A percentile compares a stretch with the other conserved stretches of the same genome.
These are phyloP conservation scores for Gynostemma pentaphyllum DNA, from an alignment of 306 rosid genomes.

Conservation along the genomic window DNA sequence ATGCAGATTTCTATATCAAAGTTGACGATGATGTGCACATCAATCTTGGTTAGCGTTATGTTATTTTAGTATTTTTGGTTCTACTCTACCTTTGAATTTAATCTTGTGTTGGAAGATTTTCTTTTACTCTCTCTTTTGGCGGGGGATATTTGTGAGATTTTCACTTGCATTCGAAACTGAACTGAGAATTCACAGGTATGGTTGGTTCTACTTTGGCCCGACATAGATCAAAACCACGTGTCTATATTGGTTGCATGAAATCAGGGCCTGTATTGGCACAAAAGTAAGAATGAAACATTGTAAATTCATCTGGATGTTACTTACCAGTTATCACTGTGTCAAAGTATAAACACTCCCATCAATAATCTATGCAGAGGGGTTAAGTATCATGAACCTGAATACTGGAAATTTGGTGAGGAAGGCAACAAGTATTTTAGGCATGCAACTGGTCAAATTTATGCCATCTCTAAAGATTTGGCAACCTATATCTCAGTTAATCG, in stretches of 20 bases:
- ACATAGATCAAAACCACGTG: constrained; percentile 46
- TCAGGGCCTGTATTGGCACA: constrained; percentile 52
- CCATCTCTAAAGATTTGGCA: constrained; percentile 44
- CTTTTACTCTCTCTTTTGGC: neutral
- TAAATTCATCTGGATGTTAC: neutral
- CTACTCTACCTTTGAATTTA: neutral
- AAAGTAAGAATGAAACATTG: constrained; percentile 26
- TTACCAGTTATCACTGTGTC: neutral
- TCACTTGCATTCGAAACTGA: neutral
- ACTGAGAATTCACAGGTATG: constrained; percentile 26
- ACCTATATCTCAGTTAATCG: constrained; percentile 42
- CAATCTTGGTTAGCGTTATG: constrained; percentile 34
- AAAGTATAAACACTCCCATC: neutral
- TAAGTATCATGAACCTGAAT: constrained; percentile 51
- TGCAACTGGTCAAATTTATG: constrained; percentile 54
- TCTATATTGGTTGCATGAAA: constrained; percentile 55
- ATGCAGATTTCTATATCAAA: constrained; percentile 53
- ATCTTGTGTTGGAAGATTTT: no score
- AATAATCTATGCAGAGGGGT: constrained; percentile 24
- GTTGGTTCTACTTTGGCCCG: constrained; percentile 50
- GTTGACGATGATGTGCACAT: constrained; percentile 58
- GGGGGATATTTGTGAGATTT: neutral
- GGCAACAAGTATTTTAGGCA: constrained; percentile 53
- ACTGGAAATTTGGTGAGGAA: constrained; percentile 56
- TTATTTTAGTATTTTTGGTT: neutral